A percentile compares a stretch with the other conserved stretches of the same genome.
Conservation (phyloP, 2,329 filamentous ascomycete genomes). For the Trichoderma pleuroti region DNA sequence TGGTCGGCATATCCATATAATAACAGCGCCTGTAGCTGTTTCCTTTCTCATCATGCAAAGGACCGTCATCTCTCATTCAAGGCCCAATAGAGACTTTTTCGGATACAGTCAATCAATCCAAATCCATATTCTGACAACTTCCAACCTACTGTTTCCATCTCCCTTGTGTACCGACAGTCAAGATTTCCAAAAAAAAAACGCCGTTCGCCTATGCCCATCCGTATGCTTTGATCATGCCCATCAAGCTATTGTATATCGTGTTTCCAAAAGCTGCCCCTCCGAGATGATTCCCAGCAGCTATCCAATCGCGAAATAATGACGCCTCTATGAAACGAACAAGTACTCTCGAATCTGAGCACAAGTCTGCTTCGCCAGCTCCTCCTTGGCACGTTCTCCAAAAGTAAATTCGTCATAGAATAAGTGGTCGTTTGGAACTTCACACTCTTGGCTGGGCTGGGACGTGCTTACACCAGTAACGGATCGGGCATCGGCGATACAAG, state of each 20-base stretch:
- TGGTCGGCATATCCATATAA: not conserved
- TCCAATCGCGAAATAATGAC: not conserved
- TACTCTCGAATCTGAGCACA: conserved; percentile 1
- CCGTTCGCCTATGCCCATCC: conserved; percentile 8
- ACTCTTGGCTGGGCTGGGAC: conserved; percentile 27
- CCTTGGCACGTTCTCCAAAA: conserved; percentile 36
- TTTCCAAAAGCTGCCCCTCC: not conserved
- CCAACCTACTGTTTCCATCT: not conserved
- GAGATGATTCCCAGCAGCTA: not conserved
- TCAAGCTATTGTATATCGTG: not conserved
- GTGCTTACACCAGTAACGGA: conserved; percentile 20
- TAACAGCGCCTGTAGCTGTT: not conserved
- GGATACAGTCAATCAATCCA: not conserved
- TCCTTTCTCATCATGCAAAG: not conserved
- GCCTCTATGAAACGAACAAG: not conserved
- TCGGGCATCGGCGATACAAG: conserved; percentile 37
- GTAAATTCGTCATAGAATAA: conserved; percentile 53
- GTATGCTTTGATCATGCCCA: not conserved
- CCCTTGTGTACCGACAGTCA: not conserved
- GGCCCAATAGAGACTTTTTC: not conserved
- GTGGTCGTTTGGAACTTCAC: conserved; percentile 43
- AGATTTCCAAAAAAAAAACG: not conserved
- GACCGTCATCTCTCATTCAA: not conserved
- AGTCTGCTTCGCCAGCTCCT: conserved; percentile 20
- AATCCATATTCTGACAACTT: not conserved